Conservation (phyloP, 352 stramenopile species). For the Aphanomyces astaci region DNA sequence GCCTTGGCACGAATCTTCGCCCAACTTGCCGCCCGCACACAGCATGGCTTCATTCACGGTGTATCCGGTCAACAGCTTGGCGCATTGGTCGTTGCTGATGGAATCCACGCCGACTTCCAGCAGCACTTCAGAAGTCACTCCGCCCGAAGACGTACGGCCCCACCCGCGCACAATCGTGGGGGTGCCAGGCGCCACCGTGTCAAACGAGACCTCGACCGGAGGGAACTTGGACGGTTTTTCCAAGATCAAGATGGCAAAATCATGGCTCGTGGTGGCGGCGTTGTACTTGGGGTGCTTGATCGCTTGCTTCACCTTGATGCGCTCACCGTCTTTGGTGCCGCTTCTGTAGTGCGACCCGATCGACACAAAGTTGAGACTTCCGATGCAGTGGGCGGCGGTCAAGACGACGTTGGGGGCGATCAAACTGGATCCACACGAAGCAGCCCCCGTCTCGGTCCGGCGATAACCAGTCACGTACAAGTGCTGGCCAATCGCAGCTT, state of each 20-base stretch:
- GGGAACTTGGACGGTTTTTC: conserved; percentile 31
- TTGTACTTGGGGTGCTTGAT: conserved; percentile 45
- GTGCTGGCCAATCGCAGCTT: conserved; percentile 3
- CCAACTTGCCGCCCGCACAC: too few relatives aligned
- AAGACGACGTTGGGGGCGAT: conserved; percentile 62
- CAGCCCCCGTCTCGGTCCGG: background rate
- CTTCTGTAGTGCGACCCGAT: conserved; percentile 45
- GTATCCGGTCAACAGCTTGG: too few relatives aligned
- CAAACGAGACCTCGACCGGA: too few relatives aligned
- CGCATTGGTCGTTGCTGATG: too few relatives aligned
- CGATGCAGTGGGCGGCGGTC: conserved; percentile 49
- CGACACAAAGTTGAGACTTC: conserved; percentile 33
- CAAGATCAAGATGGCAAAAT: conserved; percentile 54
- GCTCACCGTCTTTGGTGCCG: conserved; percentile 36
- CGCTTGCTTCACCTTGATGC: conserved; percentile 38
- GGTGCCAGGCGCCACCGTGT: too few relatives aligned
- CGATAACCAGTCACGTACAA: conserved; percentile 3
- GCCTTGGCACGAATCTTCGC: conserved; percentile 27
- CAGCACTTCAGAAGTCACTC: too few relatives aligned
- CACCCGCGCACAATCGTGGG: too few relatives aligned
- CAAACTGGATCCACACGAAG: conserved; percentile 53
- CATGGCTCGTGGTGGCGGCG: conserved; percentile 33
- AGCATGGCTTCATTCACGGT: too few relatives aligned
- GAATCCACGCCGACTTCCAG: too few relatives aligned
- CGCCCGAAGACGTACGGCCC: too few relatives aligned